A percentile compares a stretch with the other conserved stretches of the same genome.
phyloP scores from a whole-genome alignment of 2,329 filamentous ascomycete genomes.

The Bipolaris cookei region DNA sequence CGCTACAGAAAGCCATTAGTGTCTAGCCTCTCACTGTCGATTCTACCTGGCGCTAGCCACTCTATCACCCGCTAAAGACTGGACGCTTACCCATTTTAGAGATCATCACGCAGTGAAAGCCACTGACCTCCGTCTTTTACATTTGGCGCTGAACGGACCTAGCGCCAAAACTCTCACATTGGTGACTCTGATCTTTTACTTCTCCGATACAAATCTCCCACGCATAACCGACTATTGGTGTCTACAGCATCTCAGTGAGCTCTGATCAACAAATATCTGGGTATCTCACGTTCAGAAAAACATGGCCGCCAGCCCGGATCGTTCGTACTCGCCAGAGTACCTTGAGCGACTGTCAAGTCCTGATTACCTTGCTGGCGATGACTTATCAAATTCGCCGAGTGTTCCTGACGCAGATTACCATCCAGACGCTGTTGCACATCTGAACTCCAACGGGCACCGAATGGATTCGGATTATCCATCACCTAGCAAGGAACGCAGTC shows the following conservation, averaged over 20 bases:
- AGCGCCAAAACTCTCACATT: too few species aligned
- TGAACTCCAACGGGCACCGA: not conserved
- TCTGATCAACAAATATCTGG: not conserved
- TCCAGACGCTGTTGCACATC: not conserved
- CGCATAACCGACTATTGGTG: not conserved
- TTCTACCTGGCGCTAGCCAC: not conserved
- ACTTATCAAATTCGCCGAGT: not conserved
- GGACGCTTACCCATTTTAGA: not conserved
- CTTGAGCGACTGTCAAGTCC: constrained; percentile 1
- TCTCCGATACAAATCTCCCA: too few species aligned
- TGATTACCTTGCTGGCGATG: not conserved
- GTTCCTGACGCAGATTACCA: not conserved
- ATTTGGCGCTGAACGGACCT: not conserved
- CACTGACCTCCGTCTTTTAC: not conserved
- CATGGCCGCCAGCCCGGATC: not conserved
- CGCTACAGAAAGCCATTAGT: not conserved
- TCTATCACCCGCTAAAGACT: not conserved
- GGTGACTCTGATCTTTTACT: not conserved
- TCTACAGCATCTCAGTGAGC: not conserved
- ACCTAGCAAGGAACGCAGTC: not conserved
- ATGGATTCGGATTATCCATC: not conserved
- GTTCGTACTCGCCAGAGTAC: not conserved
- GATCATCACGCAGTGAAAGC: not conserved
- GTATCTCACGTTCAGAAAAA: not conserved
- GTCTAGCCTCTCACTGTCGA: not conserved